These are phyloP conservation scores for Aspergillus viridinutans DNA, from an alignment of 2,329 filamentous ascomycete species.

Conservation along the genomic window DNA sequence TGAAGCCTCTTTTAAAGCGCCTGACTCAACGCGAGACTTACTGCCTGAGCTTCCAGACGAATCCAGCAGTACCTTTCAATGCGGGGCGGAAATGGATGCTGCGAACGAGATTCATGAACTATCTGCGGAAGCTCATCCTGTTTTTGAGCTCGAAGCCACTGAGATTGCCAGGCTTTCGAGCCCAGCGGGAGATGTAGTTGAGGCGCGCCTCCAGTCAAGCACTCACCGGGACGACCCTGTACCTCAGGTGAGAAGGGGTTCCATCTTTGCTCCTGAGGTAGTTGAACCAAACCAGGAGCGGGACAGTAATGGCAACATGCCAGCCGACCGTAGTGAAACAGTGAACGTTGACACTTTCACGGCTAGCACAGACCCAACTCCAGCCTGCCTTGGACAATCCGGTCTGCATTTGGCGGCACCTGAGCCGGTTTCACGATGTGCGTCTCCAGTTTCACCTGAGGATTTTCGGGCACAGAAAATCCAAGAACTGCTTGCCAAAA, in stretches of 20 bases:
- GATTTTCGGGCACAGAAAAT: constrained; percentile 30
- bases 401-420: constrained; percentile 1
- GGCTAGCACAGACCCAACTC: background rate
- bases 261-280: constrained; percentile 46
- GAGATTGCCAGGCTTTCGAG: constrained; percentile 11
- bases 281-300: constrained; percentile 24
- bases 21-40: constrained; percentile 18
- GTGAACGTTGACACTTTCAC: constrained; percentile 6
- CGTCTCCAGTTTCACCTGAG: constrained; percentile 17
- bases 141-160: constrained; percentile 41
- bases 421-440: constrained; percentile 11
- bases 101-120: constrained; percentile 33
- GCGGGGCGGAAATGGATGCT: constrained; percentile 27
- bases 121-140: constrained; percentile 21
- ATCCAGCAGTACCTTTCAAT: constrained; percentile 26
- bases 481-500: constrained; percentile 35
- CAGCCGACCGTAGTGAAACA: background rate
- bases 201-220: background rate
- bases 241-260: constrained; percentile 34
- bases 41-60: constrained; percentile 31
- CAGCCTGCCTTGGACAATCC: background rate
- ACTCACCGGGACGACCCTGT: constrained; percentile 30
- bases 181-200: background rate
- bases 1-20: constrained; percentile 34
- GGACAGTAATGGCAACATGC: constrained; percentile 1